A percentile compares a stretch with the other conserved stretches of the same genome.
These are phyloP conservation scores for Quercus suber DNA, from an alignment of 306 rosid species.

Conservation along the genomic window DNA sequence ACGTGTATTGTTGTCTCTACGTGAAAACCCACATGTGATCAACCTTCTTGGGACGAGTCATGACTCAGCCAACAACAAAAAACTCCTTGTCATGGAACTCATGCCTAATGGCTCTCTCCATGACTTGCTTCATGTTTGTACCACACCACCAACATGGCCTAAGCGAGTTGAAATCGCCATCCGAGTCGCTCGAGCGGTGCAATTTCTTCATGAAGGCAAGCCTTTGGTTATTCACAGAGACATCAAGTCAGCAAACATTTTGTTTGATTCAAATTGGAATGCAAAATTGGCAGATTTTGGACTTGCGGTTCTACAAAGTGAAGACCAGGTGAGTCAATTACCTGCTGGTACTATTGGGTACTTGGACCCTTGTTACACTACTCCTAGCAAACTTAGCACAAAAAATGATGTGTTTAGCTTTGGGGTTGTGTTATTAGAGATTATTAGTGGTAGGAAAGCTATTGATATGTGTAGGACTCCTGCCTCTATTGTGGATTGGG, in stretches of 20 bases:
- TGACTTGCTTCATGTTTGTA: slow-evolving; percentile 31
- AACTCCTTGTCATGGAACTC: slow-evolving; percentile 47
- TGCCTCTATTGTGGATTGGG: slow-evolving; percentile 45
- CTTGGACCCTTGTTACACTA: slow-evolving; percentile 52
- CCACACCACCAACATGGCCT: slow-evolving; percentile 33
- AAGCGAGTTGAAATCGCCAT: slow-evolving; percentile 40
- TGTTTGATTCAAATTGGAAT: slow-evolving; percentile 47
- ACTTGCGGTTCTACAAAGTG: slow-evolving; percentile 32
- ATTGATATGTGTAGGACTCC: slow-evolving; percentile 39
- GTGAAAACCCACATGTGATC: slow-evolving; percentile 26
- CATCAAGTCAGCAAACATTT: slow-evolving; percentile 46
- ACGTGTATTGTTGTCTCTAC: slow-evolving; percentile 14
- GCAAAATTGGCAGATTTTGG: slow-evolving; percentile 66
- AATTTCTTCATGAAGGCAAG: slow-evolving; percentile 41
- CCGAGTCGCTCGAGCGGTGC: slow-evolving; percentile 40
- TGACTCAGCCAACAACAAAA: slow-evolving; percentile 6
- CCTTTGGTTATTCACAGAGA: slow-evolving; percentile 60
- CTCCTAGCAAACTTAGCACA: slow-evolving; percentile 41
- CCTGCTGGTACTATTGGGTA: slow-evolving; percentile 67
- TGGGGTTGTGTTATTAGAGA: slow-evolving; percentile 59
- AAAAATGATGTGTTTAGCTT: slow-evolving; percentile 54
- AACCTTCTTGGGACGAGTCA: slow-evolving; percentile 40
- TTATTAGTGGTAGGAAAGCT: slow-evolving; percentile 41
- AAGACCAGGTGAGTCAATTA: slow-evolving; percentile 2
- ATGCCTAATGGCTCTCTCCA: slow-evolving; percentile 62